Base-by-base conservation (phyloP, 129 eudicot species). In the Arctium lappa region DNA sequence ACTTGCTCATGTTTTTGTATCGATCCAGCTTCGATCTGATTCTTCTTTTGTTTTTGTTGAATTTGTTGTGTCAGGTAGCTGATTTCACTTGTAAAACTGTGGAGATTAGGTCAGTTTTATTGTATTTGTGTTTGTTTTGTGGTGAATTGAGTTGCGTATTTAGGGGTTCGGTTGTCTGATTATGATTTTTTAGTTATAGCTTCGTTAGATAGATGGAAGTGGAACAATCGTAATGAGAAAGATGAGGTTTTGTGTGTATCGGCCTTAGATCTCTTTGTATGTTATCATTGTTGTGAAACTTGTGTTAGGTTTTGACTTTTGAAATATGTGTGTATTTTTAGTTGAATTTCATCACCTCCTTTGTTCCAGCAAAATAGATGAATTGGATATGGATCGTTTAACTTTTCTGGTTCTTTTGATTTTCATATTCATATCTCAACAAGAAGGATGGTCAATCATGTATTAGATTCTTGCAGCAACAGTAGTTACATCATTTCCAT, bases 1-100 rank as follows among this genome's bases (percentile, higher is more conserved):
- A 44, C 50, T 39, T 76, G 1, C 16, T 78, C 27, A 82, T 37
- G 70, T 69, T 78, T 78, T 16, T 79, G 32, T 78, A 27, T 82
- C 80, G 80, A 79, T 72, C 87, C 37, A 70, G 82, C 74, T 85
- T 85, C 83, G 88, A 85, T 81, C 88, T 74, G 85, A 15, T 85
- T 81, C 72, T 71, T 76, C 4, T 15, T 12, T 79, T 36, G 30
- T 6, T 18, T 36, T 72, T 34, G 4, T n/a, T 33, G 13, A 10
- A 50, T 73, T 22, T 48, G 4, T 2, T 33, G 33, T 85, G 36
- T 27, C 39, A 11, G 40, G 12, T 60, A 69, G 53, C 50, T 75
- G 37, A 6, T 77, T 69, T 56, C n/a, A 9, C 78, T 69, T 76
- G 56, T 68, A 0, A 36, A 33, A 46, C 74, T 50, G 31, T 63